phyloP scores from a whole-genome alignment of 805 yeast species.

The Hanseniaspora clermontiae region DNA sequence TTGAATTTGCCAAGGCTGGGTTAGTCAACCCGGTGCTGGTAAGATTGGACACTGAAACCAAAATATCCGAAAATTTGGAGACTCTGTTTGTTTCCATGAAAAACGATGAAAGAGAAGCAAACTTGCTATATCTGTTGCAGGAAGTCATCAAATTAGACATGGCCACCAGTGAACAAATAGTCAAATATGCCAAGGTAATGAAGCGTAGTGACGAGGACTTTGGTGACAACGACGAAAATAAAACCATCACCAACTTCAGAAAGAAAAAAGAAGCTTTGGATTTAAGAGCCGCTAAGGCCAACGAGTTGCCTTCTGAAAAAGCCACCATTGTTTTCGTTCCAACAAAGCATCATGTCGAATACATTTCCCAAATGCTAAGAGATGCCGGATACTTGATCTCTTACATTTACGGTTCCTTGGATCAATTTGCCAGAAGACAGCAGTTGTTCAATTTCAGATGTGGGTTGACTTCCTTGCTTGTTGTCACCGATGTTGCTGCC shows the following conservation, averaged over 20 bases:
- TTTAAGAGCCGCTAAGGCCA: constrained; percentile 56
- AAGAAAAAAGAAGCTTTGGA: constrained; percentile 25
- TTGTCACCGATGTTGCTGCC: constrained; percentile 96
- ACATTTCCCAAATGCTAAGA: constrained; percentile 54
- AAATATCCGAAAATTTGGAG: constrained; percentile 78
- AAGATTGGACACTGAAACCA: constrained; percentile 83
- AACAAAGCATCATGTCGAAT: constrained; percentile 96
- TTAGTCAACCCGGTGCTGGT: constrained; percentile 82
- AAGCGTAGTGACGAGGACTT: constrained; percentile 34
- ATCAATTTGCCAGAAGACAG: constrained; percentile 85
- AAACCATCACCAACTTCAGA: constrained; percentile 29
- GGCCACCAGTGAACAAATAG: constrained; percentile 56
- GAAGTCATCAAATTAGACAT: constrained; percentile 74
- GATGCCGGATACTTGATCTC: constrained; percentile 78
- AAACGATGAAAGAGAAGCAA: constrained; percentile 80
- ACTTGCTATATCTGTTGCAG: constrained; percentile 60
- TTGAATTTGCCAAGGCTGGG: constrained; percentile 96
- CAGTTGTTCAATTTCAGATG: constrained; percentile 75
- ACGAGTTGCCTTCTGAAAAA: constrained; percentile 66
- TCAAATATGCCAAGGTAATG: constrained; percentile 33
- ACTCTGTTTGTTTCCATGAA: constrained; percentile 78
- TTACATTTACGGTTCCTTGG: constrained; percentile 85
- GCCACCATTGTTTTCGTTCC: constrained; percentile 93
- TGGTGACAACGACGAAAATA: constrained; percentile 29
- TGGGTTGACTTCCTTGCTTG: constrained; percentile 74